These are phyloP conservation scores for Argentina anserina DNA, from an alignment of 306 rosid genomes.

Conservation along the genomic window DNA sequence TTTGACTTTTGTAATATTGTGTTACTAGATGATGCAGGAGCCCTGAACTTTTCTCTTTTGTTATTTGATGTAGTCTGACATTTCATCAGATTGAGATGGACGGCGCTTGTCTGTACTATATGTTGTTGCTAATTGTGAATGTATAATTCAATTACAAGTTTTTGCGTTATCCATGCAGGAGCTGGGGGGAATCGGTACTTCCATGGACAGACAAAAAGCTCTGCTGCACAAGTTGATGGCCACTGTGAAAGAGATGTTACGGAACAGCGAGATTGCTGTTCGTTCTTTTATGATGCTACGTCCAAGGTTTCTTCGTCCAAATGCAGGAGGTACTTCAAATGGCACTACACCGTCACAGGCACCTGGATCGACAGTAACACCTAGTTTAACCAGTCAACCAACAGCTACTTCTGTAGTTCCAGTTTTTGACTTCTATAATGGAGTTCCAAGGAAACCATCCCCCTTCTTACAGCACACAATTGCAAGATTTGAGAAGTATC, in stretches of 20 bases:
- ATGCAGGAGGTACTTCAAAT: slow-evolving; percentile 58
- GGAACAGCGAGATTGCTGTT: slow-evolving; percentile 88
- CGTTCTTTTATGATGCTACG: slow-evolving; percentile 90
- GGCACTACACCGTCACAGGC: slow-evolving; percentile 68
- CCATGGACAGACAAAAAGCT: slow-evolving; percentile 81
- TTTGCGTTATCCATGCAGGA: slow-evolving; percentile 49
- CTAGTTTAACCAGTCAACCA: slow-evolving; percentile 56
- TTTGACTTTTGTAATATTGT: not conserved
- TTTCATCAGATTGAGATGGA: no score
- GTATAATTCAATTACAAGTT: slow-evolving; percentile 14
- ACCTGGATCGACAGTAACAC: slow-evolving; percentile 43
- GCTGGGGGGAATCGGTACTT: slow-evolving; percentile 86
- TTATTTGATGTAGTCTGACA: not conserved
- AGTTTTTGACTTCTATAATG: slow-evolving; percentile 85
- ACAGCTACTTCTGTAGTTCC: slow-evolving; percentile 63
- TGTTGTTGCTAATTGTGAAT: slow-evolving; percentile 8
- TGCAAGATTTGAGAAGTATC: slow-evolving; percentile 83
- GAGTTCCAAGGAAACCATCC: slow-evolving; percentile 91
- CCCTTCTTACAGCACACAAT: slow-evolving; percentile 84
- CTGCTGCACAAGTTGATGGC: slow-evolving; percentile 69
- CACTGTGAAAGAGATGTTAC: slow-evolving; percentile 69
- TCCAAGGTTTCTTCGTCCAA: slow-evolving; percentile 80
- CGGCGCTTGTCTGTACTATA: not conserved
- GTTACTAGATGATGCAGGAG: not conserved
- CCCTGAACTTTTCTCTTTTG: not conserved